Conservation (phyloP, 768 basidiomycete species). For the Rhizopogon vulgaris region DNA sequence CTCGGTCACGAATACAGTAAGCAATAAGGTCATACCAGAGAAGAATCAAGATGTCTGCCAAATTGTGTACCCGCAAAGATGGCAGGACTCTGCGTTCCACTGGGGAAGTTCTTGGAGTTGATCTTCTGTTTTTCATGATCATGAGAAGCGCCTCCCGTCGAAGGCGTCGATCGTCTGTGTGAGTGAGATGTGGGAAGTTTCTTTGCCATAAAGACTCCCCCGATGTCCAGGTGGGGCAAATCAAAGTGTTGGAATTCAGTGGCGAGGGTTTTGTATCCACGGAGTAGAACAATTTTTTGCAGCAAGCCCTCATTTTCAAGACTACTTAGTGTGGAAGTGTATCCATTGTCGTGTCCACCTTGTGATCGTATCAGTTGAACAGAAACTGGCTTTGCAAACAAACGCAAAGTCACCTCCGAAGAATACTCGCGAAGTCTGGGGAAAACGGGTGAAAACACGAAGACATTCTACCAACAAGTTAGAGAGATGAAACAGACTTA, state of each 20-base stretch:
- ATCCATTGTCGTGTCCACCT: slow-evolving; percentile 38
- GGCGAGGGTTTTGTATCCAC: slow-evolving; percentile 33
- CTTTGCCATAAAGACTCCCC: slow-evolving; percentile 30
- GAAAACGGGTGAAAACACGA: slow-evolving; percentile 50
- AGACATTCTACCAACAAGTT: slow-evolving; percentile 33
- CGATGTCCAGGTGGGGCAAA: slow-evolving; percentile 27
- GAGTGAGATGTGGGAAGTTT: slow-evolving; percentile 12
- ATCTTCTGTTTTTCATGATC: slow-evolving; percentile 20
- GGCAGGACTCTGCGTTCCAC: neutral
- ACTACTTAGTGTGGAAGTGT: slow-evolving; percentile 30
- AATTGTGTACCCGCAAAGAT: neutral
- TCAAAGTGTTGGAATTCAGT: slow-evolving; percentile 25
- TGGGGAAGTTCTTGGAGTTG: neutral
- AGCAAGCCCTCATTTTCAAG: slow-evolving; percentile 33
- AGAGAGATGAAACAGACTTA: neutral
- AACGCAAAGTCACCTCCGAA: slow-evolving; percentile 25
- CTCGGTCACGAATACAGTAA: neutral
- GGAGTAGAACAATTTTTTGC: slow-evolving; percentile 32
- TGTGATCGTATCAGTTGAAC: neutral
- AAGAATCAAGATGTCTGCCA: slow-evolving; percentile 5
- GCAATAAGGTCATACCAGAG: neutral
- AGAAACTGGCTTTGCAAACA: neutral
- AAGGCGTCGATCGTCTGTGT: neutral
- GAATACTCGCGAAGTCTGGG: slow-evolving; percentile 33
- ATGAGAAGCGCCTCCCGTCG: slow-evolving; percentile 6